Evolutionary conservation across 1,284 basidiomycete species (phyloP).

Genomic region (Cutaneotrichosporon sp.): DNA sequence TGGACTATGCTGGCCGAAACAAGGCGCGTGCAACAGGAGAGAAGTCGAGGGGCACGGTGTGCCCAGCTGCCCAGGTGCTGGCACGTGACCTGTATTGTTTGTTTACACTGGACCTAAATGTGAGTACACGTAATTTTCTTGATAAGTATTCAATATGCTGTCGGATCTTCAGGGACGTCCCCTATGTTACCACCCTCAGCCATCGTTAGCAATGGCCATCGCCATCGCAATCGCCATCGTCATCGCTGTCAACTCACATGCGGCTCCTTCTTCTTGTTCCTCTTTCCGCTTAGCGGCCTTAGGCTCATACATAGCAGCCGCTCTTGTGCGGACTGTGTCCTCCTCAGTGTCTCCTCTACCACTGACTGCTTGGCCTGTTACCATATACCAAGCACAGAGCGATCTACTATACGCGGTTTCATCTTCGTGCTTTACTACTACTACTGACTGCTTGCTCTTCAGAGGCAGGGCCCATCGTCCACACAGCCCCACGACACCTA

Average conservation of each 20-base stretch:
- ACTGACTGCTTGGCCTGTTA: too few relatives aligned
- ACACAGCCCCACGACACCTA: constrained; percentile 10
- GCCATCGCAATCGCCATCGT: too few relatives aligned
- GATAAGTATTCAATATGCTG: neutral
- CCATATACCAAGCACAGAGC: too few relatives aligned
- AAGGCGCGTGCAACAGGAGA: neutral
- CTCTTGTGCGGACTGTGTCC: too few relatives aligned
- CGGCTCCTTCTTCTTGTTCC: too few relatives aligned
- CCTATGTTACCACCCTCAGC: too few relatives aligned
- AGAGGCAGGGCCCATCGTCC: constrained; percentile 12
- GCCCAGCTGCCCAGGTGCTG: too few relatives aligned
- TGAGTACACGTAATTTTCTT: neutral
- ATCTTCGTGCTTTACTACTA: constrained; percentile 13
- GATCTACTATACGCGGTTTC: neutral
- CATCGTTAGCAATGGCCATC: too few relatives aligned
- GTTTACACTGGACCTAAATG: neutral
- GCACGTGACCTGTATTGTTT: neutral
- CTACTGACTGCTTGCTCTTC: constrained; percentile 8
- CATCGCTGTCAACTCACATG: too few relatives aligned
- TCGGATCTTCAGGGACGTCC: neutral
- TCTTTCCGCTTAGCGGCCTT: too few relatives aligned
- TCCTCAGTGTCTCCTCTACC: too few relatives aligned
- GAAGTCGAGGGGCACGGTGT: neutral
- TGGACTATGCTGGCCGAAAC: neutral
- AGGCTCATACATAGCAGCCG: too few relatives aligned